Conservation (phyloP, 331 rosid genomes). For the Erythrophleum ivorense region DNA sequence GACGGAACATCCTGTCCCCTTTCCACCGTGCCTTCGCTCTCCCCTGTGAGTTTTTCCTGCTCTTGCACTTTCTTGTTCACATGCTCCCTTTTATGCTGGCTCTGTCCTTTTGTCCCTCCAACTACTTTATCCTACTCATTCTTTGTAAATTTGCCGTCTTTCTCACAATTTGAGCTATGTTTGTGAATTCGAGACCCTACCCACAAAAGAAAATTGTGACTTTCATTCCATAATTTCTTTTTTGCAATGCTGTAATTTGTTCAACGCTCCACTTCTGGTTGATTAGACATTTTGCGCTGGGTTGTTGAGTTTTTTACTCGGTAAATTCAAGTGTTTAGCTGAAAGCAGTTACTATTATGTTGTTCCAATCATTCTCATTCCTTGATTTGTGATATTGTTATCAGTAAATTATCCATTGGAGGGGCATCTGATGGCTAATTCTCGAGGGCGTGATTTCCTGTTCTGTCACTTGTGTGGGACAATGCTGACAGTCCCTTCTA, state of each 20-base stretch:
- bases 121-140: background rate
- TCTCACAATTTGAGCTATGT: conserved; percentile 11
- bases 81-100: background rate
- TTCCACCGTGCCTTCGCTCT: background rate
- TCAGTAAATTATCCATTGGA: background rate
- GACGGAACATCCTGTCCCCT: background rate
- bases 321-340: background rate
- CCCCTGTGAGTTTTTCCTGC: background rate
- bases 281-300: background rate
- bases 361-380: background rate
- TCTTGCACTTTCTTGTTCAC: background rate
- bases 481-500: conserved; percentile 15
- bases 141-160: background rate
- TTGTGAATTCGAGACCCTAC: background rate
- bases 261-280: background rate
- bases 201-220: background rate
- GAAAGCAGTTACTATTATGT: background rate
- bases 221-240: background rate
- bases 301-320: background rate
- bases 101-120: background rate
- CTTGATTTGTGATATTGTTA: background rate
- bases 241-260: background rate
- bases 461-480: conserved; percentile 49
- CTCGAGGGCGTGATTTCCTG: conserved; percentile 48
- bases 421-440: conserved; percentile 38